Conservation (phyloP, 768 basidiomycete genomes). For the Pulveroboletus sp. region DNA sequence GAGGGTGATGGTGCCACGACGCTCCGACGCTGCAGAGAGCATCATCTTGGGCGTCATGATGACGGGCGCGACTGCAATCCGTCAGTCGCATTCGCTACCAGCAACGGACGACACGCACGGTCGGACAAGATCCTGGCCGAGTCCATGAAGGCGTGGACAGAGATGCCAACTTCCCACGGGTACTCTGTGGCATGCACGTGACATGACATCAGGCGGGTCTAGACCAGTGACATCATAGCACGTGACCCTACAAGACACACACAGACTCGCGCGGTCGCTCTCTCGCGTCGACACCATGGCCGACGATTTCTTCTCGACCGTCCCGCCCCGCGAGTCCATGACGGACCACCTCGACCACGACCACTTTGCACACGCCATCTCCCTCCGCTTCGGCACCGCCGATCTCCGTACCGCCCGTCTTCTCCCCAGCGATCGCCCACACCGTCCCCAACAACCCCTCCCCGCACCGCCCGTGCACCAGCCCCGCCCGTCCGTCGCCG, state of each 20-base stretch:
- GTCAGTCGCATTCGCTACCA: no score
- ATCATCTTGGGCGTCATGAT: conserved; percentile 90
- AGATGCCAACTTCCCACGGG: conserved; percentile 7
- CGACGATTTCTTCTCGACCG: conserved; percentile 44
- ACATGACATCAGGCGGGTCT: conserved; percentile 24
- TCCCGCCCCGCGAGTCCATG: conserved; percentile 15
- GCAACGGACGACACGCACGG: conserved; percentile 48
- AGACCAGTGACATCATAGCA: conserved; percentile 33
- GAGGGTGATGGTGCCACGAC: conserved; percentile 35
- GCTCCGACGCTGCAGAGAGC: conserved; percentile 61
- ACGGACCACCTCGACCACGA: conserved; percentile 25
- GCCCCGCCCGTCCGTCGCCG: conserved; percentile 3
- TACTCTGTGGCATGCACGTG: conserved; percentile 13
- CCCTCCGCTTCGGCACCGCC: conserved; percentile 40
- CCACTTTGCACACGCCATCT: conserved; percentile 56
- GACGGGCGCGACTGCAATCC: conserved; percentile 83
- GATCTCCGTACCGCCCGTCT: conserved; percentile 39
- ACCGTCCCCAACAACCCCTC: no score
- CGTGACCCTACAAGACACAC: conserved; percentile 16
- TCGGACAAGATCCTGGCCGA: conserved; percentile 74
- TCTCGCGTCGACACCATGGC: conserved; percentile 16
- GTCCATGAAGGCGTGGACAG: conserved; percentile 35
- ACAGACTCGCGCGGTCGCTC: not conserved
- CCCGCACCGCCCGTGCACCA: no score
- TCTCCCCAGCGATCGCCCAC: conserved; percentile 17